These are phyloP conservation scores for Aristolochia fimbriata DNA, from an alignment of 164 flowering plant genomes.

Conservation along the genomic window DNA sequence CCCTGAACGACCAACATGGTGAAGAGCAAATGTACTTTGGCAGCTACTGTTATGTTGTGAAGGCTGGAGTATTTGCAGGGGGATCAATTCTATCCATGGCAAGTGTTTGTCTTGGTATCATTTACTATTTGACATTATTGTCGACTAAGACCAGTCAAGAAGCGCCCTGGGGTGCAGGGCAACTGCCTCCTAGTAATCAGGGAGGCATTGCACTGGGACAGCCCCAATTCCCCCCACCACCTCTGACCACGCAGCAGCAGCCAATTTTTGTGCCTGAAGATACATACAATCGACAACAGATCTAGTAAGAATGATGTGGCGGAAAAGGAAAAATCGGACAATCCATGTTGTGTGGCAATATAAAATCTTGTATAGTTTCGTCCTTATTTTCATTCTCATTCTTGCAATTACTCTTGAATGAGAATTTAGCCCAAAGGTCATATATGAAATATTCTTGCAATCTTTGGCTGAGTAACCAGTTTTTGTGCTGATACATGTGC, in stretches of 20 bases:
- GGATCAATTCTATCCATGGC: conserved; percentile 69
- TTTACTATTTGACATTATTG: conserved; percentile 43
- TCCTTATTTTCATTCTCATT: too few relatives aligned
- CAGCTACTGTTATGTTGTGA: conserved; percentile 76
- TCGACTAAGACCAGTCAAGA: conserved; percentile 21
- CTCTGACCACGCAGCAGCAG: conserved; percentile 8
- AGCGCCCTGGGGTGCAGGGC: conserved; percentile 17
- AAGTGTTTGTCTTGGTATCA: conserved; percentile 53
- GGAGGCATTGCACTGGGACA: conserved; percentile 77
- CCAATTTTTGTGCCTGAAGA: conserved; percentile 88
- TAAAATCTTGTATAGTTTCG: too few relatives aligned
- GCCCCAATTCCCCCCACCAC: conserved; percentile 48
- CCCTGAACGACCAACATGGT: conserved; percentile 68
- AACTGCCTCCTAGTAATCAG: conserved; percentile 10
- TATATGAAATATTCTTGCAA: too few relatives aligned
- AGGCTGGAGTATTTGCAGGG: conserved; percentile 84
- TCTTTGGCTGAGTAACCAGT: too few relatives aligned
- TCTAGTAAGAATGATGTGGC: conserved; percentile 21
- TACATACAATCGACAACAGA: conserved; percentile 61
- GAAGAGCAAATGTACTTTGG: conserved; percentile 50
- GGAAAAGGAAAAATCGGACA: too few relatives aligned
- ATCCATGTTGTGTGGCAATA: too few relatives aligned
- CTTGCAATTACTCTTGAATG: too few relatives aligned
- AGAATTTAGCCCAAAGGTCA: too few relatives aligned
- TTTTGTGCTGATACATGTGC: too few relatives aligned